Conservation (phyloP, 148 eudicot genomes). For the Cornus florida region DNA sequence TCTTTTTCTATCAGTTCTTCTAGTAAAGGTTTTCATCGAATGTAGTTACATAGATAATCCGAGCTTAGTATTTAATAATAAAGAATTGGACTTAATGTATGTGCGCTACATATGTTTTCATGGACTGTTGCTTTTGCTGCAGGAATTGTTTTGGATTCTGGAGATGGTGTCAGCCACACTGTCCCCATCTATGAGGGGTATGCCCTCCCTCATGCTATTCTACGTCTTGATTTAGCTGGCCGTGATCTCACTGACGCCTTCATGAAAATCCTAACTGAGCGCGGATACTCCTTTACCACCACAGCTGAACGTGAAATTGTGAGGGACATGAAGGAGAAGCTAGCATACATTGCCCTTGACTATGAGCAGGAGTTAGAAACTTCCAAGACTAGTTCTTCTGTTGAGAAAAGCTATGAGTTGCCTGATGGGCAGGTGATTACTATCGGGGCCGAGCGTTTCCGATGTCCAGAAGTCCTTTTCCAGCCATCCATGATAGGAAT, state of each 20-base stretch:
- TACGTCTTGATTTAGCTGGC: conserved; percentile 61
- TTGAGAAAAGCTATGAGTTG: conserved; percentile 67
- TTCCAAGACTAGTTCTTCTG: conserved; percentile 61
- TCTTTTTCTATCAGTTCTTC: no score
- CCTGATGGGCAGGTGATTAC: conserved; percentile 67
- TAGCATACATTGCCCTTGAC: conserved; percentile 56
- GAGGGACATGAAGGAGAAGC: conserved; percentile 60
- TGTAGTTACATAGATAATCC: no score
- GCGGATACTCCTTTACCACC: conserved; percentile 58
- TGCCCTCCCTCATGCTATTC: conserved; percentile 38
- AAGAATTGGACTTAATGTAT: no score
- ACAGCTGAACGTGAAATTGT: conserved; percentile 64
- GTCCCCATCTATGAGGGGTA: conserved; percentile 54
- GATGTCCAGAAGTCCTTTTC: conserved; percentile 74
- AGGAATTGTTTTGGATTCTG: conserved; percentile 40
- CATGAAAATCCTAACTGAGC: conserved; percentile 57
- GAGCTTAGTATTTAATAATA: no score
- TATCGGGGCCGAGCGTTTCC: conserved; percentile 64
- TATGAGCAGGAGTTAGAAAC: conserved; percentile 60
- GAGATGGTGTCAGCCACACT: conserved; percentile 58
- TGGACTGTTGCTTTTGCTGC: not conserved
- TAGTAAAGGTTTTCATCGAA: no score
- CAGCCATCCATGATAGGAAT: conserved; percentile 69
- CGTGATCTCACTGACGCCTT: conserved; percentile 60
- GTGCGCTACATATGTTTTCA: not conserved